Base-by-base conservation (phyloP, 2,329 filamentous ascomycete species). In the Fusarium sp. region DNA sequence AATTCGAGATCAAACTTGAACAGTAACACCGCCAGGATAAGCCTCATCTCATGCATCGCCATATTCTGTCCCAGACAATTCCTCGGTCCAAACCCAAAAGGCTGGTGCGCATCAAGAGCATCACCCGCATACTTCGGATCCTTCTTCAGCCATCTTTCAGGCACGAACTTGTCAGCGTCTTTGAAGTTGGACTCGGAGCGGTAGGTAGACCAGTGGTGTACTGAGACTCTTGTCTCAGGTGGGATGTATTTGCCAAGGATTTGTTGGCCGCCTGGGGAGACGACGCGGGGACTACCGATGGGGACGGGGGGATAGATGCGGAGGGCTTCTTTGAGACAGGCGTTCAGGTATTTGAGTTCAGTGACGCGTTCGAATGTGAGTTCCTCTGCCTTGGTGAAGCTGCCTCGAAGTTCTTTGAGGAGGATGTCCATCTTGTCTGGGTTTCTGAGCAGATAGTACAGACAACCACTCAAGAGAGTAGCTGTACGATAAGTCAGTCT, bases 31-130 rank as follows among this genome's bases (percentile, higher is more conserved):
- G 57, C 57, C 7, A 67, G 3, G 1, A 67, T 48, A 1, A 67
- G 57, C 9, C 64, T 67, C 46, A 62, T 62, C n/a, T 67, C 64
- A 24, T 67, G 64, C 64, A 67, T 41, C 0, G 64, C 64, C 62
- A 67, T 67, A 0, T 62, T 67, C 20, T 67, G 64, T 0, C 64
- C 64, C n/a, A 67, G 18, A 8, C 64, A 67, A 2, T 67, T 67
- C 0, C 64, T 46, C 0, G 64, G 62, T 1, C 64, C 64, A n/a
- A 48, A 49, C 0, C 49, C 29, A 4, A 67, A 67, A 0, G 64
- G 64, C 4, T 67, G 64, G 3, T 67, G 64, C 7, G 64, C 41
- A 4, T 62, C 62, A 4, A 61, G 29, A 8, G 44, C 42, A 22
- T 67, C 64, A 0, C 40, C 46, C 7, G 45, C 51, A 29, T 67